Base-by-base conservation (phyloP, 2,329 filamentous ascomycete species). In the Hypocreales sp. region DNA sequence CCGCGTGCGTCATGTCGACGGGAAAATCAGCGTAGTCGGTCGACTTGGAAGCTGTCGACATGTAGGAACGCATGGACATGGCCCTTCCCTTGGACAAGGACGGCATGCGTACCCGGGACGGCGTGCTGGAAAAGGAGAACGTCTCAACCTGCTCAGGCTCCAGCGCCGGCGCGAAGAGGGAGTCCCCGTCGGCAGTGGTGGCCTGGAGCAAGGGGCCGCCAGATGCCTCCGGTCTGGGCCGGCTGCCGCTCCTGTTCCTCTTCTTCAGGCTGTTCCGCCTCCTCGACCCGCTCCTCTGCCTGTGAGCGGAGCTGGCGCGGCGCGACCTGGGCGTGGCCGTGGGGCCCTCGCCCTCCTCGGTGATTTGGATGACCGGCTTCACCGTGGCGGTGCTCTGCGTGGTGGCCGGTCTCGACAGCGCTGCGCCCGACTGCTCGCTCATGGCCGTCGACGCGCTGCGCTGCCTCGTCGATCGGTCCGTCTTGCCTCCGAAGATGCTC, bases 311-410 rank as follows among this genome's bases (percentile, higher is more conserved):
- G 53, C 37, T 55, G 17, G 35, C 39, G 29, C 45, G 45, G 7
- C 47, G 46, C 24, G 48, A 48, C n/a, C 42, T 45, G 19, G 51
- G 54, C 14, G 16, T 18, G 5, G 19, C 31, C 29, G 36, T 43
- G 38, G 33, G 29, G 13, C 50, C 55, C 30, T 54, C 67, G 40
- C 53, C 65, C 30, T 82, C 79, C 31, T 71, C 68, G 0, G 75
- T 90, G 15, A 92, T 66, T 31, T 90, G 79, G 34, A 92, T 86
- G 2, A 72, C 64, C 2, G 83, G 82, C 18, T 75, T 64, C 13
- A 42, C 58, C 5, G 48, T 44, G 3, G 43, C 37, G 5, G 57
- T 61, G 30, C 60, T 64, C 33, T 61, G 58, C 8, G 55, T 53
- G 4, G 65, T 58, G 9, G 46, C 42, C n/a, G 40, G 50, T 26